These are phyloP conservation scores for Candida gorgasii DNA, from an alignment of 805 yeast genomes.

Conservation along the genomic window DNA sequence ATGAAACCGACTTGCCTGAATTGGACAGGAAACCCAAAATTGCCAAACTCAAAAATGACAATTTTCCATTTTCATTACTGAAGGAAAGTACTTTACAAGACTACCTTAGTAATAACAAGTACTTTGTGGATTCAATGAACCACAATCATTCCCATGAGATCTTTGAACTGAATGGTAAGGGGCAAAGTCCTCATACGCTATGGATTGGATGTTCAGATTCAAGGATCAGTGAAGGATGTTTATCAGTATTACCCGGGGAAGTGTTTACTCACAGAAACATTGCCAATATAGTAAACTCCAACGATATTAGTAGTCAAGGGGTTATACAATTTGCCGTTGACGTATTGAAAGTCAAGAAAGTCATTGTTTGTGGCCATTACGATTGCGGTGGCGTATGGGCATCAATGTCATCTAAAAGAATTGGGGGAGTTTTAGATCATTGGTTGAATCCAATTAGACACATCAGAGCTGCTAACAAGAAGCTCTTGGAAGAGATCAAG, in stretches of 20 bases:
- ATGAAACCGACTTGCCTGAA: slow-evolving; percentile 32
- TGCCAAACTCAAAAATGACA: slow-evolving; percentile 14
- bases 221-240: slow-evolving; percentile 77
- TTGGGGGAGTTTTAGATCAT: slow-evolving; percentile 69
- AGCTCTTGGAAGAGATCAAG: slow-evolving; percentile 47
- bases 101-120: slow-evolving; percentile 48
- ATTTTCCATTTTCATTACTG: slow-evolving; percentile 48
- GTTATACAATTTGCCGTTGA: slow-evolving; percentile 88
- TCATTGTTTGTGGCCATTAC: slow-evolving; percentile 89
- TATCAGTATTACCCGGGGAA: slow-evolving; percentile 86
- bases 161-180: slow-evolving; percentile 66
- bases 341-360: slow-evolving; percentile 74
- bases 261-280: slow-evolving; percentile 86
- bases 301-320: slow-evolving; percentile 72
- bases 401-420: slow-evolving; percentile 60
- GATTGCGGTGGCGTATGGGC: slow-evolving; percentile 95
- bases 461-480: slow-evolving; percentile 60
- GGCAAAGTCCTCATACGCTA: slow-evolving; percentile 89
- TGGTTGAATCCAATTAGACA: slow-evolving; percentile 73
- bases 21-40: slow-evolving; percentile 1
- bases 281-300: slow-evolving; percentile 72
- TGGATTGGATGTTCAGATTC: slow-evolving; percentile 97
- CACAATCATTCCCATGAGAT: slow-evolving; percentile 53
- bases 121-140: slow-evolving; percentile 47
- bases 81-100: slow-evolving; percentile 52